Evolutionary conservation across 768 basidiomycete species (phyloP).

Genomic region (Auricularia sp.): DNA sequence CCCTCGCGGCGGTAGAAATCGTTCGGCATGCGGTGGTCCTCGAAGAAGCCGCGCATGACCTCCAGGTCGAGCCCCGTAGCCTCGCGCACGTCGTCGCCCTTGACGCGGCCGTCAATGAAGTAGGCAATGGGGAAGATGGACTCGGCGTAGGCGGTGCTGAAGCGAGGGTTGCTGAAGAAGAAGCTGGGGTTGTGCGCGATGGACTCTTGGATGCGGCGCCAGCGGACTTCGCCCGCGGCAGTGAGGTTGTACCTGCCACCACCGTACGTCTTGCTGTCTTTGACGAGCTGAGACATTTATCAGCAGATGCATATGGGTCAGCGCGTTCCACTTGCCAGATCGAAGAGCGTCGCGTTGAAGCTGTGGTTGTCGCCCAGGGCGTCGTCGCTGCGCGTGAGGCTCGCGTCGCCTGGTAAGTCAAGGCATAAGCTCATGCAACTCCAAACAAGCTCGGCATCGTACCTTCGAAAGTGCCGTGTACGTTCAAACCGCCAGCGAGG

Average conservation of each 20-base stretch:
- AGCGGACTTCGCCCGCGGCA: conserved; percentile 2
- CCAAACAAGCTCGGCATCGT: not conserved
- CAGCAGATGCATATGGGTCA: not conserved
- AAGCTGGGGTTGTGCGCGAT: conserved; percentile 5
- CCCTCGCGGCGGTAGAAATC: not conserved
- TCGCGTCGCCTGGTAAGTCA: conserved; percentile 3
- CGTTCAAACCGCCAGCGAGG: conserved; percentile 2
- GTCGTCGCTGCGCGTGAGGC: conserved; percentile 6
- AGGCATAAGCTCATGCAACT: not conserved
- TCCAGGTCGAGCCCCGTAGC: not conserved
- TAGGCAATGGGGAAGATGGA: conserved; percentile 2
- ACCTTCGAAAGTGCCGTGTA: conserved; percentile 8
- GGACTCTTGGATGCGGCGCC: conserved; percentile 2
- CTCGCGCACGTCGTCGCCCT: not conserved
- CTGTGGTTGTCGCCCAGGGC: conserved; percentile 5
- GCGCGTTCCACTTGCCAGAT: not conserved
- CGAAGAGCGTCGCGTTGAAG: conserved; percentile 6
- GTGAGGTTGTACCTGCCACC: not conserved
- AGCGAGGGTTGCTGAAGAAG: conserved; percentile 1
- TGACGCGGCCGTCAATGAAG: conserved; percentile 2
- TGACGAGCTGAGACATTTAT: not conserved
- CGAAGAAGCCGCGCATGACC: conserved; percentile 3
- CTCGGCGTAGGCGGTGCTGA: conserved; percentile 2
- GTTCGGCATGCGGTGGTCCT: not conserved
- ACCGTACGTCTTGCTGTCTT: not conserved